Conservation (phyloP, 129 eudicot species). For the carrot (Daucus carota) region DNA sequence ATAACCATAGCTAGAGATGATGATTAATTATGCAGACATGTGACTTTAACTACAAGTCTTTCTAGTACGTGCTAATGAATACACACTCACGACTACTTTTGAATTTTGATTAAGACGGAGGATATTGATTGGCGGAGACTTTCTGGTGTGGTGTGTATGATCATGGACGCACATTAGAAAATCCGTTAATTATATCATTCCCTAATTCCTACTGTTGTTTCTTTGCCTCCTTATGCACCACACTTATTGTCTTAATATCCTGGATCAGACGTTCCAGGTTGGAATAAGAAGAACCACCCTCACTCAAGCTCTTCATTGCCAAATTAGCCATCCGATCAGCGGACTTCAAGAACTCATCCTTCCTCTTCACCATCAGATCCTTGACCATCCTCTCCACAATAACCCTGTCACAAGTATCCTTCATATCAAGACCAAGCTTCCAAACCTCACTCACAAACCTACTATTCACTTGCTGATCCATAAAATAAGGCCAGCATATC, state of each 20-base stretch:
- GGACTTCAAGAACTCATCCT: conserved; percentile 5
- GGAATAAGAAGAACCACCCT: conserved; percentile 21
- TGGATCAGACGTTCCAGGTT: conserved; percentile 19
- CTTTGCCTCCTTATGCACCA: background rate
- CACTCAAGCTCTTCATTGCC: conserved; percentile 7
- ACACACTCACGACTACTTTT: too few species aligned
- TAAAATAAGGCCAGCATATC: conserved; percentile 27
- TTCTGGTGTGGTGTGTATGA: too few species aligned
- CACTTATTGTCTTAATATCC: conserved; percentile 9
- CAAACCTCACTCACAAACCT: conserved; percentile 23
- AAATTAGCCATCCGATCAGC: conserved; percentile 12
- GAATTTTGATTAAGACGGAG: too few species aligned
- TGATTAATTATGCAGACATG: too few species aligned
- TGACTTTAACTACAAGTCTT: too few species aligned
- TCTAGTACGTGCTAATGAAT: too few species aligned
- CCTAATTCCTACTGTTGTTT: background rate
- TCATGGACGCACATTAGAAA: too few species aligned
- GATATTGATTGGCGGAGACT: too few species aligned
- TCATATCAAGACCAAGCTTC: conserved; percentile 24
- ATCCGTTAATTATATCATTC: too few species aligned
- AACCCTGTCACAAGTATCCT: conserved; percentile 21
- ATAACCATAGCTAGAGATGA: too few species aligned
- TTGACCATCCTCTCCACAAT: conserved; percentile 15
- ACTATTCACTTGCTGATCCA: conserved; percentile 25
- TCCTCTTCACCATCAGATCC: conserved; percentile 20